Conservation (phyloP, 2,329 filamentous ascomycete species). For the Scedosporium minutisporum region DNA sequence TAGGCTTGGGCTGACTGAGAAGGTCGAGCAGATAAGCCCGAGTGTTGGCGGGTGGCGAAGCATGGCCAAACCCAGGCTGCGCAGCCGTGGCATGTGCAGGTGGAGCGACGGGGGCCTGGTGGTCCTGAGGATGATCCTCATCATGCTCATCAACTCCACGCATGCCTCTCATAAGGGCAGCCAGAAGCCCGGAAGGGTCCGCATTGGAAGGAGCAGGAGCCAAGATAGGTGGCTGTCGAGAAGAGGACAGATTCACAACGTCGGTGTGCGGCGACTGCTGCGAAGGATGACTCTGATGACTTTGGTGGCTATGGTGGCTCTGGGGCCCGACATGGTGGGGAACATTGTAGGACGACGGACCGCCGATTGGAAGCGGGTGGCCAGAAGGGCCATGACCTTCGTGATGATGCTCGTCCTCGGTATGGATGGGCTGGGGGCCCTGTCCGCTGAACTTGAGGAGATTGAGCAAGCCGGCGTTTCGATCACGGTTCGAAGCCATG, state of each 20-base stretch:
- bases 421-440: conserved; percentile 9
- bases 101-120: conserved; percentile 12
- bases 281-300: conserved; percentile 7
- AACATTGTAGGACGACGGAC: conserved; percentile 3
- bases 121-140: conserved; percentile 22
- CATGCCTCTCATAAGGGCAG: conserved; percentile 50
- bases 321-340: conserved; percentile 15
- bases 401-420: conserved; percentile 20
- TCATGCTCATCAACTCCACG: conserved; percentile 32
- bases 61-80: conserved; percentile 32
- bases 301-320: conserved; percentile 11
- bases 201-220: conserved; percentile 46
- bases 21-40: conserved; percentile 80
- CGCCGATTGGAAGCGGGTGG: conserved; percentile 14
- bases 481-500: conserved; percentile 31
- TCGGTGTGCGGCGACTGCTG: conserved; percentile 15
- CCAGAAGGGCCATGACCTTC: conserved; percentile 15
- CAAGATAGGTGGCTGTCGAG: conserved; percentile 31
- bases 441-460: conserved; percentile 49
- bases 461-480: conserved; percentile 47
- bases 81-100: conserved; percentile 15
- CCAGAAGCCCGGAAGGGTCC: conserved; percentile 48
- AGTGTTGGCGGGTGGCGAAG: conserved; percentile 55
- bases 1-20: conserved; percentile 67
- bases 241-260: conserved; percentile 16